Base-by-base conservation (phyloP, 306 rosid genomes). In the Astragalus glycyphyllos region DNA sequence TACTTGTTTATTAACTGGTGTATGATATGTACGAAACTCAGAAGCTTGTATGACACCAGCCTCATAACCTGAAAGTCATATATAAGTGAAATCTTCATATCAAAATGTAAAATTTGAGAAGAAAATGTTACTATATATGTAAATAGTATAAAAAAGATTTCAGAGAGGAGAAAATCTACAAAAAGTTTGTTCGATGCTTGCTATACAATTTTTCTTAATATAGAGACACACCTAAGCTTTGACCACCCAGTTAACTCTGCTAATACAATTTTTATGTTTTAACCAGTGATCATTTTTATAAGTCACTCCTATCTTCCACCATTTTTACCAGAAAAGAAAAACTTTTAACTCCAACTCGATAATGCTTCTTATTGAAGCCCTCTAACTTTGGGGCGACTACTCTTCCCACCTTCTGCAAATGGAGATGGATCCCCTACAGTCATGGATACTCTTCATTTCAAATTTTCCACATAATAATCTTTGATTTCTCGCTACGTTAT, bases 21-120 rank as follows among this genome's bases (percentile, higher is more conserved):
- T 90, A 76, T 94, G 98, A 86, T 94, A 94, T 46, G 97, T 90
- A 68, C 98, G 98, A 74, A 90, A 94, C 73, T 94, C 97, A 32
- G 97, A 90, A 47, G 98, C 98, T 82, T 26, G 82, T 68, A 94
- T 85, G 62, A 94, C 76, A 79, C 96, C 95, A 68, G 80, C 77
- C 73, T 78, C 80, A 63, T 85, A 94, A 75, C 97, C 98, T 94
- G 89, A 67, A 82, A 82, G 61, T 10, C 79, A 60, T 56, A 77
- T 1, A 64, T 48, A 68, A 23, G 58, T 35, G 73, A 85, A 66
- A 41, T 35, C 49, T 62, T 54, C 7, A 49, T 49, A 74, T 68
- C 55, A 58, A 51, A 40, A 57, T 78, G 71, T 34, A 49, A 64
- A 74, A 40, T 41, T 64, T 71, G 38, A 58, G 59, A 47, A 13